Base-by-base conservation (phyloP, 2,329 filamentous ascomycete species). In the Botrytis medusae region DNA sequence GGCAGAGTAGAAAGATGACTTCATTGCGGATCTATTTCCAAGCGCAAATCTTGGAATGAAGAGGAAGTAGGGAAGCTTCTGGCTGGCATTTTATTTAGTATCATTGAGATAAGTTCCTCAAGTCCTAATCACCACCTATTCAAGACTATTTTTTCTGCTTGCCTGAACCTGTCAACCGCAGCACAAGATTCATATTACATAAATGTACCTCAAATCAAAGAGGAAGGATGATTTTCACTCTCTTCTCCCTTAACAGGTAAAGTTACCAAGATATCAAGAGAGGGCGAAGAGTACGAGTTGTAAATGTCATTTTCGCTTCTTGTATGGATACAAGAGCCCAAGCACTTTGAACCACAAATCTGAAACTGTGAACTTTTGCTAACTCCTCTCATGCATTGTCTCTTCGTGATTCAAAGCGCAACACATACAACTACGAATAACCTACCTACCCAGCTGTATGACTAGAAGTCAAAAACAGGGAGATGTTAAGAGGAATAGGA, bases 171-270 rank as follows among this genome's bases (percentile, higher is more conserved):
- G 2, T n/a, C 12, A 4, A 6, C 6, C 7, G 25, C 12, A n/a
- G 1, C 48, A 54, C 12, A n/a, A 54, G 4, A n/a, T 1, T 6
- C 22, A 54, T 25, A 54, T 4, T 14, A 16, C 12, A n/a, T 16
- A 1, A 14, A 54, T 2, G 4, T 2, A n/a, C n/a, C 5, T 7
- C 25, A n/a, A 16, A n/a, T 54, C 48, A n/a, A 54, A 2, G n/a
- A n/a, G 25, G 5, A n/a, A 0, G 2, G 6, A 54, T 0, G 2
- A 4, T 25, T 16, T 0, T 54, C 10, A 5, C 25, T 14, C 12
- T 14, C 4, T 10, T 16, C 12, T 7, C 16, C 4, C 4, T 1
- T 25, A 54, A 12, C 5, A 16, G 12, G 4, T 16, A n/a, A 12
- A n/a, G 12, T 10, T n/a, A 14, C 12, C 25, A 4, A 54, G n/a